These are phyloP conservation scores for Kwoniella newhampshirensis DNA, from an alignment of 768 basidiomycete genomes.

Conservation along the genomic window DNA sequence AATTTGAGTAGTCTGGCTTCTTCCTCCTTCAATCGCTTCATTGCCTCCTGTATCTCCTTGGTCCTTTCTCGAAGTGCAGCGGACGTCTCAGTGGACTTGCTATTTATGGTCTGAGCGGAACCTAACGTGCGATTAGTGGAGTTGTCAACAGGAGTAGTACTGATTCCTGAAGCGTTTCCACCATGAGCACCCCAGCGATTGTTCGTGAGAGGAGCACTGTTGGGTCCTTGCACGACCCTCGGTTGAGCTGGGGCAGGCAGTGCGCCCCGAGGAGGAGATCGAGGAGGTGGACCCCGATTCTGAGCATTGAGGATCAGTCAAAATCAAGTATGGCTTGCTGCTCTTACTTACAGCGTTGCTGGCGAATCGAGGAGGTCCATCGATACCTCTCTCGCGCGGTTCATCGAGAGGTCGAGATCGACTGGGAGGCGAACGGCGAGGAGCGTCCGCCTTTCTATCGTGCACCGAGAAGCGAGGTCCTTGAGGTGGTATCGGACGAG, in stretches of 20 bases:
- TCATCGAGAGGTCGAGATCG: constrained; percentile 3
- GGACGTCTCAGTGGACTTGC: neutral
- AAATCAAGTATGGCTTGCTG: neutral
- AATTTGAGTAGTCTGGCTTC: constrained; percentile 15
- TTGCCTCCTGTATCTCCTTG: constrained; percentile 7
- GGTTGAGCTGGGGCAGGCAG: neutral
- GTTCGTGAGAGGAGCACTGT: neutral
- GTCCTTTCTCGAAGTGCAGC: neutral
- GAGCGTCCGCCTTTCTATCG: neutral
- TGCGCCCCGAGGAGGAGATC: constrained; percentile 1
- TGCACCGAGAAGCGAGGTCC: neutral
- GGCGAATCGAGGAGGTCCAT: neutral
- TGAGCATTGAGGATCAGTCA: neutral
- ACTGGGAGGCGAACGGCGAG: neutral
- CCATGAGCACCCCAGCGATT: neutral
- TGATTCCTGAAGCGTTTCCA: neutral
- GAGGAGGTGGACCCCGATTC: constrained; percentile 6
- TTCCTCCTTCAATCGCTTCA: constrained; percentile 14
- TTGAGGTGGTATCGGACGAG: neutral
- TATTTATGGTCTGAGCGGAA: no score
- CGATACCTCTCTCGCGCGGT: neutral
- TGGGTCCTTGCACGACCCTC: neutral
- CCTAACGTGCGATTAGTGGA: no score
- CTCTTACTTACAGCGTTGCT: neutral
- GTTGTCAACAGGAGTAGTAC: neutral